Evolutionary conservation across 2,329 filamentous ascomycete genomes (phyloP), one percentile per base, ranked within the genome.

Genomic region (Penicillium freii): DNA sequence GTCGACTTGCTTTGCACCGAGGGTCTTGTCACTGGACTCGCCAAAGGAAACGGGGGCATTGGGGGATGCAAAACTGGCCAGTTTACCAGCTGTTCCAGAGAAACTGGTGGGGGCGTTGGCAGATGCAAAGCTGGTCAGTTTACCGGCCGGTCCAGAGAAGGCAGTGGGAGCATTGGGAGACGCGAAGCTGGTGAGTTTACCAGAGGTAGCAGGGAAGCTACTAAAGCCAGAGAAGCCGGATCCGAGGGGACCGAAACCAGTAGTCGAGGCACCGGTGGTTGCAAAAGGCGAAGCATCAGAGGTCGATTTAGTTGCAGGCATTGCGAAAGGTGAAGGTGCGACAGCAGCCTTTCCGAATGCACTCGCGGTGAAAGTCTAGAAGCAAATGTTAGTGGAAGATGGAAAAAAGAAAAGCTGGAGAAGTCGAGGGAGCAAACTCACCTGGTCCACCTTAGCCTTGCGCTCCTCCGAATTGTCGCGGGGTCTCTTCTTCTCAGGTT

Each of bases 11-110:
- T 90, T 84, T 13, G 90, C 89, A 33, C 91, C 91, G 70, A 96
- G 94, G 0, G 90, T 83, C 73, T 85, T 90, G 4, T 66, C 48
- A 51, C 72, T 69, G 58, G 68, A 54, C 62, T 67, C 58, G 2
- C 77, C 77, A 58, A 80, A 73, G 46, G 77, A 77, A 19, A 74
- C 68, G 49, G 76, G 65, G 50, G 82, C 84, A 27, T 73, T 73
- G 23, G 86, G 81, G 45, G 87, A 86, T 42, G 87, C 90, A 74
- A 96, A 96, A 64, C 83, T 88, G 2, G 82, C 82, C 10, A 92
- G 74, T 60, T 78, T 78, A 50, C 76, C 72, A 51, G 76, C 46
- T 79, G 76, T 74, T 3, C 69, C 70, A 25, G 71, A 68, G 50
- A 52, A 52, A 21, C 21, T 11, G 17, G 74, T 67, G 49, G 76